Conservation (phyloP, 2,329 filamentous ascomycete species). For the Fusarium falciforme region DNA sequence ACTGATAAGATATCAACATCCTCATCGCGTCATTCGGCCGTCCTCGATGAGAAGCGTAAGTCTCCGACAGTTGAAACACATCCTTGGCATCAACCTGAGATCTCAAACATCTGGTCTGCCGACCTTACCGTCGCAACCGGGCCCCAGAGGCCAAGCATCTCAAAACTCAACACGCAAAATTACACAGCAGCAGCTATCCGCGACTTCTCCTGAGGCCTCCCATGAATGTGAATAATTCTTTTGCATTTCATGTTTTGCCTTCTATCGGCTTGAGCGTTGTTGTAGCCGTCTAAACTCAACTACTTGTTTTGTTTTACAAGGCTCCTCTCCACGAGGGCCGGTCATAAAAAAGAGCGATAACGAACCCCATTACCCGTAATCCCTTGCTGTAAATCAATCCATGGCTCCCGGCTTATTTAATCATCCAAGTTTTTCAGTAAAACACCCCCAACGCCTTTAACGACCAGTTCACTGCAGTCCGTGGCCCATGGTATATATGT, state of each 20-base stretch:
- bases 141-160: not conserved
- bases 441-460: slow-evolving; percentile 24
- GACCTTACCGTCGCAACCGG: not conserved
- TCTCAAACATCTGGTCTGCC: not conserved
- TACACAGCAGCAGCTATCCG: not conserved
- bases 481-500: slow-evolving; percentile 10
- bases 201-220: not conserved
- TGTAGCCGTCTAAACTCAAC: not conserved
- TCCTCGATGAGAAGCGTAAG: not conserved
- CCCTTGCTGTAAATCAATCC: slow-evolving; percentile 11
- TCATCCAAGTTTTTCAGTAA: slow-evolving; percentile 19
- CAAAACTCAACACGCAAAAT: not conserved
- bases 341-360: slow-evolving; percentile 1
- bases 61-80: not conserved
- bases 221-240: not conserved
- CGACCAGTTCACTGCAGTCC: not conserved
- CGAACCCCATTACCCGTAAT: not conserved
- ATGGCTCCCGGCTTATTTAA: slow-evolving; percentile 17
- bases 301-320: slow-evolving; percentile 1
- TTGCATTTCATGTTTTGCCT: not conserved
- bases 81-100: not conserved
- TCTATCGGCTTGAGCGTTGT: not conserved
- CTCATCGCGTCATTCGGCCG: not conserved
- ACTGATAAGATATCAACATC: not conserved
- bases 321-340: not conserved